Conservation (phyloP, 768 basidiomycete genomes). For the Plicaturopsis crispa region DNA sequence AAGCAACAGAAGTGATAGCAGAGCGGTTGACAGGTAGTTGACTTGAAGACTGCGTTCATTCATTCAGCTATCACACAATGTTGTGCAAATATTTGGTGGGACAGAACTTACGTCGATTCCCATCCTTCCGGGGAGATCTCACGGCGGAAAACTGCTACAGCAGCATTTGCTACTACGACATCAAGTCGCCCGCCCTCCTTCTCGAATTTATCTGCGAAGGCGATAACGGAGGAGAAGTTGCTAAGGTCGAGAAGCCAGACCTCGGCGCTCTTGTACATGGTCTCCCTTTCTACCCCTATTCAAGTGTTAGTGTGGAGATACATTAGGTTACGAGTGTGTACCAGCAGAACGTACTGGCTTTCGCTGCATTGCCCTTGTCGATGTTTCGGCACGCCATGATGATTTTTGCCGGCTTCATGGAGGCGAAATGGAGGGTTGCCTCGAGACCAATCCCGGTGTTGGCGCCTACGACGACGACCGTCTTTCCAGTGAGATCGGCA, state of each 20-base stretch:
- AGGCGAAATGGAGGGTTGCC: constrained; percentile 35
- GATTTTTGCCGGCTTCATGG: constrained; percentile 32
- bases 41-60: constrained; percentile 32
- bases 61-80: neutral
- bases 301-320: neutral
- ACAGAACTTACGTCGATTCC: constrained; percentile 30
- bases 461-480: constrained; percentile 42
- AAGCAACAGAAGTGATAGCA: constrained; percentile 33
- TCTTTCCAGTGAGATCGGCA: constrained; percentile 34
- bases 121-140: constrained; percentile 32
- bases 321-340: neutral
- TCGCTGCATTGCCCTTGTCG: constrained; percentile 26
- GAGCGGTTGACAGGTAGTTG: constrained; percentile 33
- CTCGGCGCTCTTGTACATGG: constrained; percentile 18
- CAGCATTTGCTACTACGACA: constrained; percentile 40
- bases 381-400: constrained; percentile 31
- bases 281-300: constrained; percentile 20
- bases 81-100: neutral
- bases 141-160: constrained; percentile 8
- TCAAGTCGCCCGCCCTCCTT: constrained; percentile 24
- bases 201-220: constrained; percentile 23
- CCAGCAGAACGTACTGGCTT: constrained; percentile 20
- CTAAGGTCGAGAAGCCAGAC: constrained; percentile 12
- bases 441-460: constrained; percentile 47
- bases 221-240: constrained; percentile 30